Evolutionary conservation across 2,329 filamentous ascomycete species (phyloP).

Genomic region (Monosporascus sp.): DNA sequence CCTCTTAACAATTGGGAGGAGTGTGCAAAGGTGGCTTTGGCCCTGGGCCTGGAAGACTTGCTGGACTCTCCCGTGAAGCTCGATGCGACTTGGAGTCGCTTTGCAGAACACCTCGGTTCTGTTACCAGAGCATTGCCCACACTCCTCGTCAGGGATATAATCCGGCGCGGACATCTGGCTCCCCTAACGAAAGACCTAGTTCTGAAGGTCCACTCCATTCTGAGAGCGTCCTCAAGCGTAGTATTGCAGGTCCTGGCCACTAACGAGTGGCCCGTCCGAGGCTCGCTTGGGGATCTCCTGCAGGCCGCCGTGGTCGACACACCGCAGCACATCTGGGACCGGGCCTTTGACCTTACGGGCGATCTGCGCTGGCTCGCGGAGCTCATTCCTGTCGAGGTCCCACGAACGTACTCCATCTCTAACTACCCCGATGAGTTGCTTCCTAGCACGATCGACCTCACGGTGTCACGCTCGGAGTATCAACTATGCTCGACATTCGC

Average conservation of each 20-base stretch:
- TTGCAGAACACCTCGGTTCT: conserved; percentile 39
- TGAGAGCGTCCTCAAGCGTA: conserved; percentile 43
- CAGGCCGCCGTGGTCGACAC: conserved; percentile 44
- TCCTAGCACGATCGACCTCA: conserved; percentile 45
- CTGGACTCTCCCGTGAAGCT: conserved; percentile 36
- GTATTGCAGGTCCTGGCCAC: conserved; percentile 44
- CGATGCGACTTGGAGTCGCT: conserved; percentile 39
- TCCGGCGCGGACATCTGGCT: conserved; percentile 45
- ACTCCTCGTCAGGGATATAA: conserved; percentile 40
- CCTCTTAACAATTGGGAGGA: conserved; percentile 50
- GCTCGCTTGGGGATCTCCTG: conserved; percentile 44
- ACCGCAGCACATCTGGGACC: conserved; percentile 42
- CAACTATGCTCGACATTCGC: conserved; percentile 38
- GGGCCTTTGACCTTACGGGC: conserved; percentile 37
- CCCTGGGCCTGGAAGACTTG: conserved; percentile 41
- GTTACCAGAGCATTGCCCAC: conserved; percentile 24
- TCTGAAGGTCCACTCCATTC: conserved; percentile 40
- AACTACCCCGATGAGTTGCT: conserved; percentile 44
- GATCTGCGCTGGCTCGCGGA: conserved; percentile 41
- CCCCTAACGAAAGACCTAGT: conserved; percentile 47
- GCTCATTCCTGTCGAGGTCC: conserved; percentile 42
- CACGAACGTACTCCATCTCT: conserved; percentile 48
- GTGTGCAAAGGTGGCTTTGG: conserved; percentile 47
- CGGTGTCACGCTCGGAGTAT: conserved; percentile 46
- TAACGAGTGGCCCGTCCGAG: conserved; percentile 45